phyloP scores from a whole-genome alignment of 257 asterid genomes.

The Nicotiana attenuata region DNA sequence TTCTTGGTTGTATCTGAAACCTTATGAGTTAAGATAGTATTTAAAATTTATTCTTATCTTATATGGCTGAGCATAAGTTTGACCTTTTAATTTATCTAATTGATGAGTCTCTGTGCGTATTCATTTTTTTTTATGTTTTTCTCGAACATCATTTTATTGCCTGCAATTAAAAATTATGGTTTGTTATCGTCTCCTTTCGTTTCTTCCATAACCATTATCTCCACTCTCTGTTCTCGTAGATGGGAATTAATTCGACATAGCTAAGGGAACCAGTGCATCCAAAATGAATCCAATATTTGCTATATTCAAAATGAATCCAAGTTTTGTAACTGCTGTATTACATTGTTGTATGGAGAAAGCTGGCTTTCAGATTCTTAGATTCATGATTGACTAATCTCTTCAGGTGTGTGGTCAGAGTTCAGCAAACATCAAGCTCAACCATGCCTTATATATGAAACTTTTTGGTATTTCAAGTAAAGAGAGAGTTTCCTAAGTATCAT shows the following conservation, averaged over 20 bases:
- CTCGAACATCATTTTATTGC: not conserved
- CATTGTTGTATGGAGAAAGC: not conserved
- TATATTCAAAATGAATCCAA: not conserved
- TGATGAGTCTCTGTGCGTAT: not conserved
- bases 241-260: not conserved
- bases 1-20: not conserved
- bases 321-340: not conserved
- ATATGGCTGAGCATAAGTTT: not conserved
- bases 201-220: not conserved
- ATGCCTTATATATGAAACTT: not conserved
- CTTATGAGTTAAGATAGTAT: not conserved
- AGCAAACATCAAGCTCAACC: not conserved
- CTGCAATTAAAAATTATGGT: not conserved
- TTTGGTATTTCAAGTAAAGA: not conserved
- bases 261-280: not conserved
- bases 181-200: not conserved
- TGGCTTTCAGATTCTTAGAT: not conserved
- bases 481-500: not conserved
- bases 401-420: not conserved
- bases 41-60: not conserved
- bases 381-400: not conserved
- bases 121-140: not conserved
- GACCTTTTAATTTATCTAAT: not conserved
- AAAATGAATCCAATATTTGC: not conserved
- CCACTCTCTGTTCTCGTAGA: not conserved